A percentile compares a stretch with the other conserved stretches of the same genome.
Conservation (phyloP, 345 rosid species). For the Arabidopsis suecica region DNA sequence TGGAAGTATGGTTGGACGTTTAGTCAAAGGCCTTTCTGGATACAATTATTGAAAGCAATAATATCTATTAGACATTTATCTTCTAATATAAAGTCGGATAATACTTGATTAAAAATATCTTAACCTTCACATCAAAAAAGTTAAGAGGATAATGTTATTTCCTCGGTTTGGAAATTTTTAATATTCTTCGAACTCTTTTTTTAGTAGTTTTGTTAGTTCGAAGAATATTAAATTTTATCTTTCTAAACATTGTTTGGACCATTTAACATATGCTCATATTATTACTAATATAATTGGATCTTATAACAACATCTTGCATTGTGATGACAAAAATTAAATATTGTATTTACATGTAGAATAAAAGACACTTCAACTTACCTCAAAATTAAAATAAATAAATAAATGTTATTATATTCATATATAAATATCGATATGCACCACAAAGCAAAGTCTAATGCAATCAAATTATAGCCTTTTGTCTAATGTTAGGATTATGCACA, state of each 20-base stretch:
- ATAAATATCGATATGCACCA: background rate
- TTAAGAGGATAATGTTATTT: background rate
- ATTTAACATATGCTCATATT: conserved; percentile 10
- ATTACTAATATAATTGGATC: background rate
- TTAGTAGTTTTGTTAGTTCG: conserved; percentile 16
- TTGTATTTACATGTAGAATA: background rate
- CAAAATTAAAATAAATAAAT: background rate
- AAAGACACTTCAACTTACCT: background rate
- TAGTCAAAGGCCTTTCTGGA: conserved; percentile 34
- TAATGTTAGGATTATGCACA: conserved; percentile 41
- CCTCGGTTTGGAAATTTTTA: background rate
- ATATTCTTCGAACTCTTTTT: background rate
- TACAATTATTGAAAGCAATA: conserved; percentile 39
- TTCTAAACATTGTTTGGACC: background rate
- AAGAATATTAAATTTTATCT: background rate
- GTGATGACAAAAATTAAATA: background rate
- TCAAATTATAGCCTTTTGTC: conserved; percentile 32
- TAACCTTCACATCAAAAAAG: conserved; percentile 36
- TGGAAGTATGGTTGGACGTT: conserved; percentile 29
- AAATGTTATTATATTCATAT: conserved; percentile 6
- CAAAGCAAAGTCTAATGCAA: conserved; percentile 28
- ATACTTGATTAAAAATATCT: conserved; percentile 27
- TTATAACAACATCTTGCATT: conserved; percentile 13
- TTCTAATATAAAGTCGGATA: conserved; percentile 27
- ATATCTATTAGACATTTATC: conserved; percentile 31